Base-by-base conservation (phyloP, 1,139 yeast species). In the Candida labiduridarum region DNA sequence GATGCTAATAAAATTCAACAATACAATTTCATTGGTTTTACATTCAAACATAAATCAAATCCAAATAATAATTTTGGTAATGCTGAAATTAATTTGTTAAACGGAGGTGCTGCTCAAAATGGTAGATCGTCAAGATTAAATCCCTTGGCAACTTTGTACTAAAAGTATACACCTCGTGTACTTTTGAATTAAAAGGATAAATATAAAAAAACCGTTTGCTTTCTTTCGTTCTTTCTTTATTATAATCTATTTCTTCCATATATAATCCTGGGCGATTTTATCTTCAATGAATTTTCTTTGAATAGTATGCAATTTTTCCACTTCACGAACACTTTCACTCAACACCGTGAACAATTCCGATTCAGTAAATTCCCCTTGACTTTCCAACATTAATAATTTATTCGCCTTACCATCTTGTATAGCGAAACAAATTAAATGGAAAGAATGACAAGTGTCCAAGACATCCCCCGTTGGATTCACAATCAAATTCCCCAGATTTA, bases 11-110 rank as follows among this genome's bases (percentile, higher is more conserved):
- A 58, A 35, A 68, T 82, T 18, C 54, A 50, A 34, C 79, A 84
- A 41, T 49, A 51, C 51, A 92, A 92, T 58, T 89, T 95, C 65
- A 90, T 94, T 53, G 99, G 99, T 1, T 95, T 95, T 68, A 95
- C 99, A 0, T 95, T 90, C 72, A 89, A 91, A 68, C 99, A 95
- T 67, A 87, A 85, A 62, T 82, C 84, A 49, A 85, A 86, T 58
- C 85, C 85, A 36, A 79, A 78, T 59, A 76, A 78, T 52, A 80
- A 79, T 57, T 74, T 76, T 54, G 69, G 66, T 27, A 63, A 62
- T 47, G 75, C 76, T 18, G 80, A 76, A 56, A 65, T 75, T 50
- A 74, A 74, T 50, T 63, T 76, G 46, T 68, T 74, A 61, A 67
- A 68, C 38, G 57, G 52, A 27, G 41, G 46, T 29, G 44, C 42